phyloP scores from a whole-genome alignment of 441 rosid species.

The Populus hybrid region DNA sequence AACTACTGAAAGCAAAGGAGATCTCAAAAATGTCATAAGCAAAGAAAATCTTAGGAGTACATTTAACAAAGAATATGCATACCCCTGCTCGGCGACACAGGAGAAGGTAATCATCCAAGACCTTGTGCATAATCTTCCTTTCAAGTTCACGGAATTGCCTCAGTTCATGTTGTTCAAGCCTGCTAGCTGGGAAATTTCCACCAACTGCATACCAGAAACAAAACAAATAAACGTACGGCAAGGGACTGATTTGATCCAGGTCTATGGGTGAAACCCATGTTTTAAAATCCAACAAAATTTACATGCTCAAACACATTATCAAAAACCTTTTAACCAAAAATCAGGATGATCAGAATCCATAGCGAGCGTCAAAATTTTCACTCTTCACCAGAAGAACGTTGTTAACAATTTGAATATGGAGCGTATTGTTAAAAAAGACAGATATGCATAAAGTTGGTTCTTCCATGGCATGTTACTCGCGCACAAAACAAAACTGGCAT shows the following conservation, averaged over 20 bases:
- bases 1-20: background rate
- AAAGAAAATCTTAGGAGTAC: background rate
- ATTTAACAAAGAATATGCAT: constrained; percentile 10
- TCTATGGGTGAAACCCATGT: background rate
- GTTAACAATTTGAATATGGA: background rate
- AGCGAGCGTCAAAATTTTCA: background rate
- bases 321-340: background rate
- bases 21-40: background rate
- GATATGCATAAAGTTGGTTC: background rate
- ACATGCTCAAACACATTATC: background rate
- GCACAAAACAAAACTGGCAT: background rate
- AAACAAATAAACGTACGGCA: background rate
- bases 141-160: constrained; percentile 53
- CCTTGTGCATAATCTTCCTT: constrained; percentile 47
- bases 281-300: background rate
- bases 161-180: constrained; percentile 52
- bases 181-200: constrained; percentile 29
- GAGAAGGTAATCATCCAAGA: constrained; percentile 54
- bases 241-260: background rate
- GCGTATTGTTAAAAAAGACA: background rate
- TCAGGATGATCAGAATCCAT: background rate
- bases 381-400: background rate
- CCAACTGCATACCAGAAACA: constrained; percentile 28
- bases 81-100: constrained; percentile 68
- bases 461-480: background rate